A percentile compares a stretch with the other conserved stretches of the same genome.
Evolutionary conservation across 495 filamentous ascomycete genomes (phyloP).

Genomic region (Penicillium fimorum): DNA sequence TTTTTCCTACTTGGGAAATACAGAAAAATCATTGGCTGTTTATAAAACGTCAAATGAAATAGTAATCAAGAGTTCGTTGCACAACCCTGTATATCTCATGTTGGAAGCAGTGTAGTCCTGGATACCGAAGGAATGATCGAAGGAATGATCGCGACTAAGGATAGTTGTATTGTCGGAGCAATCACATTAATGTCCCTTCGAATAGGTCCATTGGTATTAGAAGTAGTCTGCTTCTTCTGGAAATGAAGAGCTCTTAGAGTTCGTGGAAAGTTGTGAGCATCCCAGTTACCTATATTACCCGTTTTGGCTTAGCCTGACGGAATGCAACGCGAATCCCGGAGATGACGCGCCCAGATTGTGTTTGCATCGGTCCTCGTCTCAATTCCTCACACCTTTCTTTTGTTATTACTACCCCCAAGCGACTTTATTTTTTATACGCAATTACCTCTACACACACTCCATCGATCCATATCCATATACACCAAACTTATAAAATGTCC

Average conservation of each 20-base stretch:
- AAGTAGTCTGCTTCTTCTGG: background rate
- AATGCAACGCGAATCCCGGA: slow-evolving; percentile 22
- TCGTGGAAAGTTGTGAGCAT: slow-evolving; percentile 4
- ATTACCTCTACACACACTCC: background rate
- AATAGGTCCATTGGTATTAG: background rate
- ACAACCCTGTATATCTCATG: background rate
- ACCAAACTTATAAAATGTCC: slow-evolving; percentile 31
- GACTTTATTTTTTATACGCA: background rate
- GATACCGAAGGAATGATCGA: no score
- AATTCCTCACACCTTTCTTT: slow-evolving; percentile 11
- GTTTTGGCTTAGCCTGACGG: slow-evolving; percentile 25
- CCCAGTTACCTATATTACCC: slow-evolving; percentile 17
- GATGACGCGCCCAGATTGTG: slow-evolving; percentile 22
- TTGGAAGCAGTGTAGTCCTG: background rate
- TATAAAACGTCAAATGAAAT: no score
- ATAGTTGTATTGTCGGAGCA: background rate
- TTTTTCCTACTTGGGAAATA: no score
- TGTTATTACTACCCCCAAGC: background rate
- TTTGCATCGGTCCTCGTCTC: slow-evolving; percentile 13
- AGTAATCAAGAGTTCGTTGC: background rate
- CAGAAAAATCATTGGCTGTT: no score
- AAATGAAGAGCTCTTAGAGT: background rate
- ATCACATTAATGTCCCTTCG: background rate
- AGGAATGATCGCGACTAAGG: background rate
- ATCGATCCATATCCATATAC: background rate